phyloP scores from a whole-genome alignment of 495 filamentous ascomycete species.

The Pseudevernia furfuracea region DNA sequence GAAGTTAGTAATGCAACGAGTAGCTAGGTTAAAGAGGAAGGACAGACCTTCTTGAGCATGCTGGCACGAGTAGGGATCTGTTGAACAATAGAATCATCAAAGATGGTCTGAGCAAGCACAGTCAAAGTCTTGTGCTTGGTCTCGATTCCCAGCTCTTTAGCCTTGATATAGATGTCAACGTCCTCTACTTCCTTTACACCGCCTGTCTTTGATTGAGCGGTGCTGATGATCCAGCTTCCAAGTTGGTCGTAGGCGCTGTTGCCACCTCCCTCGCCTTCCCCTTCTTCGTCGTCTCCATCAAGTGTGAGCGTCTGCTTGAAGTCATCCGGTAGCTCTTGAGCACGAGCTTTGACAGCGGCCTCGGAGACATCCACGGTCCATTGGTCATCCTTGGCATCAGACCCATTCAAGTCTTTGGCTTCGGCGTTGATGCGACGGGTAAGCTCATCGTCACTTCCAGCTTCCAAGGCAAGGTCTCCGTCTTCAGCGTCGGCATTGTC shows the following conservation, averaged over 20 bases:
- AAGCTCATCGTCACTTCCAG: slow-evolving; percentile 84
- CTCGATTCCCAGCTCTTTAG: slow-evolving; percentile 89
- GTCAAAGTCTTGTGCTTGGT: slow-evolving; percentile 86
- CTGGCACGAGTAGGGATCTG: slow-evolving; percentile 73
- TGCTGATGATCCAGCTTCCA: slow-evolving; percentile 80
- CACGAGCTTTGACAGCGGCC: slow-evolving; percentile 89
- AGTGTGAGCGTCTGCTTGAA: slow-evolving; percentile 83
- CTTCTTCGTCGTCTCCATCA: slow-evolving; percentile 68
- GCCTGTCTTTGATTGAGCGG: slow-evolving; percentile 59
- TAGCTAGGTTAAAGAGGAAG: not conserved
- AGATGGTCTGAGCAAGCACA: slow-evolving; percentile 88
- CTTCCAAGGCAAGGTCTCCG: slow-evolving; percentile 62
- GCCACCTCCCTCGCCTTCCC: slow-evolving; percentile 66
- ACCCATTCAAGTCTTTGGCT: slow-evolving; percentile 64
- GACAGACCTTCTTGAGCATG: slow-evolving; percentile 76
- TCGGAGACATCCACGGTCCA: slow-evolving; percentile 95
- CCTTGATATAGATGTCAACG: slow-evolving; percentile 89
- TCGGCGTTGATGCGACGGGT: slow-evolving; percentile 81
- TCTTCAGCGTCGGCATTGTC: slow-evolving; percentile 64
- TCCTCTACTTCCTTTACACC: slow-evolving; percentile 69
- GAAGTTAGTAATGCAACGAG: not conserved
- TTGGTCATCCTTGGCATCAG: slow-evolving; percentile 70
- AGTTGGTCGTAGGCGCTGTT: slow-evolving; percentile 83
- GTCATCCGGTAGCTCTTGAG: slow-evolving; percentile 80
- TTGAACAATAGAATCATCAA: slow-evolving; percentile 79